Evolutionary conservation across 2,329 filamentous ascomycete genomes (phyloP).

Genomic region (Cercospora citrullina): DNA sequence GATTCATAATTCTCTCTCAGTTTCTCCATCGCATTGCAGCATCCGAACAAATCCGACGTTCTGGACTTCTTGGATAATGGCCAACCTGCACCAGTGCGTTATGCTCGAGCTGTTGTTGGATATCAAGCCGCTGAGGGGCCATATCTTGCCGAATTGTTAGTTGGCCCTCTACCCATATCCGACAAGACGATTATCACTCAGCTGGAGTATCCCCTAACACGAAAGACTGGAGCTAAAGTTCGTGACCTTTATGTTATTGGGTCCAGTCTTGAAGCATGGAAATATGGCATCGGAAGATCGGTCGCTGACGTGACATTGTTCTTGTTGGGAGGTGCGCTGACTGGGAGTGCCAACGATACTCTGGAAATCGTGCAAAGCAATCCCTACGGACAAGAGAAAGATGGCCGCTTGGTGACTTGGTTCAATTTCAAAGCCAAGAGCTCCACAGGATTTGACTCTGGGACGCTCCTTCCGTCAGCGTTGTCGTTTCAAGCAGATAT

Average conservation of each 20-base stretch:
- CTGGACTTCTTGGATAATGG: not conserved
- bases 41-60: not conserved
- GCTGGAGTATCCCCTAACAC: not conserved
- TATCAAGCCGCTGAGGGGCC: not conserved
- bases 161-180: not conserved
- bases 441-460: slow-evolving; percentile 44
- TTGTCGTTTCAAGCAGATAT: slow-evolving; percentile 49
- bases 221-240: not conserved
- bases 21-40: no score
- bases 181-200: not conserved
- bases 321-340: slow-evolving; percentile 45
- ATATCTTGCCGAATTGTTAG: not conserved
- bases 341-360: slow-evolving; percentile 47
- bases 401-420: slow-evolving; percentile 47
- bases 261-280: no score
- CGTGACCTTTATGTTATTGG: not conserved
- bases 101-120: not conserved
- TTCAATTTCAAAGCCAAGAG: slow-evolving; percentile 48
- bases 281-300: not conserved
- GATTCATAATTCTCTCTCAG: no score
- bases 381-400: slow-evolving; percentile 43
- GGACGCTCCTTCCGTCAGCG: slow-evolving; percentile 50
- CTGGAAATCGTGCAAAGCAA: slow-evolving; percentile 45
- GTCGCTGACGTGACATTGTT: slow-evolving; percentile 47
- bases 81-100: not conserved